Evolutionary conservation across 2,329 filamentous ascomycete genomes (phyloP), one percentile per base, ranked within the genome.

Genomic region (Ceratocystiopsis sp.): DNA sequence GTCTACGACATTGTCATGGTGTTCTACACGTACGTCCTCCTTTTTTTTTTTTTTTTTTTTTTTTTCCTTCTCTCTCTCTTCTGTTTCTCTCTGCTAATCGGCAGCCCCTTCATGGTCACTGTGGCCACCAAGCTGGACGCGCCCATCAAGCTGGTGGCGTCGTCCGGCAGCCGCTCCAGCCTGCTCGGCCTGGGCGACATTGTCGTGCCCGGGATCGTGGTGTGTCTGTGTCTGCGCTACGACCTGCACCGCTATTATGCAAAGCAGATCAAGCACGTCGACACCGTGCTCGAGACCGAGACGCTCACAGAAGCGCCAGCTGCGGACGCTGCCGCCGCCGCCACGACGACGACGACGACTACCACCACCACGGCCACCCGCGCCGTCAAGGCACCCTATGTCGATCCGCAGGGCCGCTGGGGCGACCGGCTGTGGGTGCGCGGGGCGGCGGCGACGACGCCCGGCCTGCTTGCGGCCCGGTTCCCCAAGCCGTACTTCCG

Each of bases 101-200:
- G 7, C n/a, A 80, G 76, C 0, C 84, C 84, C 0, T 78, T 84
- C 56, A 91, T 91, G 84, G 68, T 87, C 8, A 84, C 81, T 0
- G 84, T 98, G 10, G 91, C 89, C 13, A 93, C 80, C 9, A 81
- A 80, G 36, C 67, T 98, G 21, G 89, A 98, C 51, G 83, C 89
- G 0, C 91, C 89, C 0, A 91, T 95, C 58, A 96, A 95, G 58
- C 73, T 98, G 9, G 71, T 91, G 6, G 93, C 94, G 49, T 59
- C 67, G 18, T 63, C 67, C 2, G 78, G 82, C 2, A 70, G 72
- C n/a, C 77, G 79, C 19, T 63, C 66, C 25, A 74, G 84, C 42
- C 93, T 96, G 72, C 76, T 98, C 9, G 89, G 89, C 0, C 69
- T 96, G 0, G 89, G 89, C n/a, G 89, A 98, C 55, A 83, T 98